Evolutionary conservation across 495 filamentous ascomycete species (phyloP).

Genomic region (Daldinia loculata): DNA sequence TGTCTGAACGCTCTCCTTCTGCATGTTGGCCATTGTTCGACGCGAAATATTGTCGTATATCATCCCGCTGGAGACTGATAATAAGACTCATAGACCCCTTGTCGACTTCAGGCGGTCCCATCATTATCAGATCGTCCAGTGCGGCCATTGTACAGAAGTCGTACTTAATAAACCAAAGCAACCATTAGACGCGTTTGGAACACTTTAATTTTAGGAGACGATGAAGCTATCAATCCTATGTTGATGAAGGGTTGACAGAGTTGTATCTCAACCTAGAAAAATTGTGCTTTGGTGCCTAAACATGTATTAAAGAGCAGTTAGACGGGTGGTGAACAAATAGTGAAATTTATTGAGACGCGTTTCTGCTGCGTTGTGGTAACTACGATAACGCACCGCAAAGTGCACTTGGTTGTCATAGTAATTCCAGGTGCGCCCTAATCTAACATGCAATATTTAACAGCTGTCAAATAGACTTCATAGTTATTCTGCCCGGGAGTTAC

Average conservation of each 20-base stretch:
- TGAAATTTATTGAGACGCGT: not conserved
- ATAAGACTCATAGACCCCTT: not conserved
- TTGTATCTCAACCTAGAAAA: too few relatives aligned
- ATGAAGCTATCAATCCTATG: not conserved
- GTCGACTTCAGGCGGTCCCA: not conserved
- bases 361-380: not conserved
- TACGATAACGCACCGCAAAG: too few relatives aligned
- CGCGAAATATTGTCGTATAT: not conserved
- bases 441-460: not conserved
- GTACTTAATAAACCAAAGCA: not conserved
- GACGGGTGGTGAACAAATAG: too few relatives aligned
- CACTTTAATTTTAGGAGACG: not conserved
- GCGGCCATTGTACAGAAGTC: not conserved
- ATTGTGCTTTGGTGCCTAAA: too few relatives aligned
- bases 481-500: too few relatives aligned
- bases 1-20: not conserved
- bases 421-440: too few relatives aligned
- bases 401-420: too few relatives aligned
- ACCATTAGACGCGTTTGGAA: not conserved
- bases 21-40: not conserved
- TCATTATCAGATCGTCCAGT: not conserved
- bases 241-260: too few relatives aligned
- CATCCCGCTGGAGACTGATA: not conserved
- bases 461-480: not conserved
- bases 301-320: too few relatives aligned